Evolutionary conservation across 345 rosid species (phyloP).

Genomic region (Laguncularia racemosa): DNA sequence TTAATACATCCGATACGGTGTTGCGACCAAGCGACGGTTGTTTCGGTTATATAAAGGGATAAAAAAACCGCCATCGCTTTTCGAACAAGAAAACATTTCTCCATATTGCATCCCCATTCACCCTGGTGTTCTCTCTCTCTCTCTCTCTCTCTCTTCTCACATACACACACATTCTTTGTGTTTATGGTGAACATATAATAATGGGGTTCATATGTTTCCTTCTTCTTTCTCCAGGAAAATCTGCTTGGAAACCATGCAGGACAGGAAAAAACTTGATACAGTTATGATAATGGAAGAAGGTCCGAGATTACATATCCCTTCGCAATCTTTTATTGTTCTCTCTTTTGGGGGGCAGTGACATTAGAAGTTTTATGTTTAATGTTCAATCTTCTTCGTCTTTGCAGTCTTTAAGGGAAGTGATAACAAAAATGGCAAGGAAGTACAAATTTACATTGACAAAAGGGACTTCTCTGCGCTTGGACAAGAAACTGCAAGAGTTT

Average conservation of each 20-base stretch:
- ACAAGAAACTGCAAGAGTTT: neutral
- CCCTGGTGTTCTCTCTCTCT: neutral
- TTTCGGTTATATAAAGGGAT: constrained; percentile 9
- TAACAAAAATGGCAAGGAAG: constrained; percentile 1
- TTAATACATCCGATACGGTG: neutral
- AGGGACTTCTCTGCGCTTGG: constrained; percentile 13
- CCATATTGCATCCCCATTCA: neutral
- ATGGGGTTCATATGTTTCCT: neutral
- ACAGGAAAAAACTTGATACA: neutral
- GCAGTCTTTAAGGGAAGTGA: constrained; percentile 2
- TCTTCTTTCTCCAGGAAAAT: neutral
- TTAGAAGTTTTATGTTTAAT: too few species aligned
- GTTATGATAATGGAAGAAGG: constrained; percentile 13
- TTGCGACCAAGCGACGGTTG: constrained; percentile 8
- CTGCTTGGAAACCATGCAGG: neutral
- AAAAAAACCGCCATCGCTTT: neutral
- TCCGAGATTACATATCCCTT: neutral
- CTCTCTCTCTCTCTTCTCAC: neutral
- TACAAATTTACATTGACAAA: neutral
- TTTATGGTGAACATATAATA: neutral
- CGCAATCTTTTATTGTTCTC: neutral
- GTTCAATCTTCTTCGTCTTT: too few species aligned
- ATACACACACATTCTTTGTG: too few species aligned
- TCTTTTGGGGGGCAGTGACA: neutral
- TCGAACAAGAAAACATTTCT: neutral